phyloP scores from a whole-genome alignment of 2,329 filamentous ascomycete species.

The Aspergillus fructus region DNA sequence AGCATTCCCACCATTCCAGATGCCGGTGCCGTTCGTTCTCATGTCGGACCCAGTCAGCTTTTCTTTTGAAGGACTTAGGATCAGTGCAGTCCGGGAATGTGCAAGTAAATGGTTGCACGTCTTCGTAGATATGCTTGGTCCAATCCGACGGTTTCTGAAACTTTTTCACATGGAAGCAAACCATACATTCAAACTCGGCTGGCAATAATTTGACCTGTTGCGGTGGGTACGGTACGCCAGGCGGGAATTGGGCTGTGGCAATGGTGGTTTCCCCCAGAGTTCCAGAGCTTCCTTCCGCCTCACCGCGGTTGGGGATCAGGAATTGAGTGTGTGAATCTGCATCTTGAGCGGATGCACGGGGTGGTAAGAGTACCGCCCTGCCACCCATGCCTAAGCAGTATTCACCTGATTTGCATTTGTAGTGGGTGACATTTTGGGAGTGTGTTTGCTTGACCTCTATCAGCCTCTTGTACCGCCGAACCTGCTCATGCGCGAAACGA shows the following conservation, averaged over 20 bases:
- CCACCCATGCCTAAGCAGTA: conserved; percentile 69
- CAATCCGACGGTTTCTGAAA: conserved; percentile 92
- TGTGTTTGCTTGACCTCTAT: conserved; percentile 71
- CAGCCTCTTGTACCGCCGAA: conserved; percentile 74
- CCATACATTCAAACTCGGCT: conserved; percentile 83
- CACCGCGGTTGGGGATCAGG: conserved; percentile 55
- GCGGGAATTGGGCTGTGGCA: conserved; percentile 71
- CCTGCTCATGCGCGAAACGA: conserved; percentile 78
- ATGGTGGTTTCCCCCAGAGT: conserved; percentile 66
- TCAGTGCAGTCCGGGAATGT: conserved; percentile 82
- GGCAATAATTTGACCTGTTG: conserved; percentile 64
- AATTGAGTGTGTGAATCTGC: conserved; percentile 57
- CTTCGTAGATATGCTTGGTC: conserved; percentile 95
- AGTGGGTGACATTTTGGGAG: conserved; percentile 55
- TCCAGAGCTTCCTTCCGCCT: conserved; percentile 66
- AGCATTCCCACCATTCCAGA: conserved; percentile 87
- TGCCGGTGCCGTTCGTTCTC: conserved; percentile 90
- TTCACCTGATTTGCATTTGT: conserved; percentile 59
- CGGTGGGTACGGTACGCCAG: conserved; percentile 78
- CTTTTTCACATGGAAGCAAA: conserved; percentile 82
- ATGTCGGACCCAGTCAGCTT: conserved; percentile 93
- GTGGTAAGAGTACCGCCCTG: conserved; percentile 61
- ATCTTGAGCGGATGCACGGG: conserved; percentile 53
- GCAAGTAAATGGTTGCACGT: conserved; percentile 89
- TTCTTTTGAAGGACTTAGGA: conserved; percentile 89